Conservation (phyloP, 257 asterid genomes). For the Eucommia ulmoides region DNA sequence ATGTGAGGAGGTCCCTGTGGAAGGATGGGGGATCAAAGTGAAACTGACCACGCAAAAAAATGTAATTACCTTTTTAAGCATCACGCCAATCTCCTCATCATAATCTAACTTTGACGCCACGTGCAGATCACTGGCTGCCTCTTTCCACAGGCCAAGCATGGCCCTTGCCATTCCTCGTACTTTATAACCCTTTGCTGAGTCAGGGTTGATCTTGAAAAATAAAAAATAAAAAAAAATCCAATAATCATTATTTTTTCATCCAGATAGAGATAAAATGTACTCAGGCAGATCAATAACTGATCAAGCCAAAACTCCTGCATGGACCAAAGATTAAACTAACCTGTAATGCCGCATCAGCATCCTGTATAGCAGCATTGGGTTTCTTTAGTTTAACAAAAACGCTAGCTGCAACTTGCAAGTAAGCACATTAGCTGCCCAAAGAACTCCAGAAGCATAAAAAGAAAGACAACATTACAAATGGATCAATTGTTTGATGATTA, state of each 20-base stretch:
- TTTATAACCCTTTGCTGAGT: slow-evolving; percentile 98
- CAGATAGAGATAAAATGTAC: too few relatives aligned
- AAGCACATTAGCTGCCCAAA: neutral
- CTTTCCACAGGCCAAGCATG: slow-evolving; percentile 92
- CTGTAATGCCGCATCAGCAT: slow-evolving; percentile 93
- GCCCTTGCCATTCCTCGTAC: slow-evolving; percentile 88
- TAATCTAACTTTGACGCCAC: slow-evolving; percentile 84
- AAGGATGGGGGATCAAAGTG: too few relatives aligned
- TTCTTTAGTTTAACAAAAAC: slow-evolving; percentile 89
- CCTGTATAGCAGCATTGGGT: slow-evolving; percentile 95
- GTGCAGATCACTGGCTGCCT: slow-evolving; percentile 90
- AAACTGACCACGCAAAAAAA: neutral
- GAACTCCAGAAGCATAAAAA: neutral
- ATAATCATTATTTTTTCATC: too few relatives aligned
- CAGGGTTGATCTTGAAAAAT: slow-evolving; percentile 98
- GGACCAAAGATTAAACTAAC: too few relatives aligned
- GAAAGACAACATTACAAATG: neutral
- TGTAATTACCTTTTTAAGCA: slow-evolving; percentile 81
- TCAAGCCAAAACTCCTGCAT: too few relatives aligned
- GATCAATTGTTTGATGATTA: too few relatives aligned
- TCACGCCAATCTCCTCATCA: slow-evolving; percentile 86
- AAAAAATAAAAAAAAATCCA: too few relatives aligned
- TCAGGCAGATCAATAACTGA: too few relatives aligned
- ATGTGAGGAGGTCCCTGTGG: too few relatives aligned
- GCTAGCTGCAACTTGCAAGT: slow-evolving; percentile 47